Base-by-base conservation (phyloP, 2,329 filamentous ascomycete genomes). In the Stagonosporopsis cucurbitacearum region DNA sequence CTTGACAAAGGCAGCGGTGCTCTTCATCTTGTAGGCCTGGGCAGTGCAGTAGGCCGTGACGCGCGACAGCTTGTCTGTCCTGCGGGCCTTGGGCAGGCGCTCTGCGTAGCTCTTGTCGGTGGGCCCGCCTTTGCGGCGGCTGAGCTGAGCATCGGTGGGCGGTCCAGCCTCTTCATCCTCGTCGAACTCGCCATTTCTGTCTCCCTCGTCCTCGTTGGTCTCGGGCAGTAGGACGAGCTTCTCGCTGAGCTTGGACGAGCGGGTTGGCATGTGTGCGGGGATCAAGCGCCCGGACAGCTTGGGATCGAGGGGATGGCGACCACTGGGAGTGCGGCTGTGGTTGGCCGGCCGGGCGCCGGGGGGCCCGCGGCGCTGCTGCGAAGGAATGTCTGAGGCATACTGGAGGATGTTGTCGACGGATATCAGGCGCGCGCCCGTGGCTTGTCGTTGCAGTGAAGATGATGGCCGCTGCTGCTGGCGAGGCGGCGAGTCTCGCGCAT, bases 31-130 rank as follows among this genome's bases (percentile, higher is more conserved):
- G 79, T 93, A 98, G 7, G 90, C 91, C 75, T 97, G 91, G 0
- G 95, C 94, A 0, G 92, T 98, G 75, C 94, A 98, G 76, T 98
- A 99, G 11, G 95, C 95, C 54, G 95, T 99, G 50, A 98, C 86
- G 58, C 95, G 85, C 28, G 94, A 88, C 57, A 99, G 80, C 77
- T 95, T 95, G 66, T 96, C 91, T 12, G 91, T 89, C 52, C 95
- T 83, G 71, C 94, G 87, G 20, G 89, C 84, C 77, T 99, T 99
- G 40, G 95, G 92, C 58, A 98, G 77, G 44, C 95, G 85, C 78
- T 99, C 95, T 6, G 95, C 95, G 76, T 96, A 96, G 71, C 90
- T 96, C 81, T 96, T 98, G 50, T 92, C 82, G 50, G 79, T 79
- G 49, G 82, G 79, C 78, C 84, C 90, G 73, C 63, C 87, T 81